phyloP scores from a whole-genome alignment of 305 asterid species.

The Nicotiana rustica region DNA sequence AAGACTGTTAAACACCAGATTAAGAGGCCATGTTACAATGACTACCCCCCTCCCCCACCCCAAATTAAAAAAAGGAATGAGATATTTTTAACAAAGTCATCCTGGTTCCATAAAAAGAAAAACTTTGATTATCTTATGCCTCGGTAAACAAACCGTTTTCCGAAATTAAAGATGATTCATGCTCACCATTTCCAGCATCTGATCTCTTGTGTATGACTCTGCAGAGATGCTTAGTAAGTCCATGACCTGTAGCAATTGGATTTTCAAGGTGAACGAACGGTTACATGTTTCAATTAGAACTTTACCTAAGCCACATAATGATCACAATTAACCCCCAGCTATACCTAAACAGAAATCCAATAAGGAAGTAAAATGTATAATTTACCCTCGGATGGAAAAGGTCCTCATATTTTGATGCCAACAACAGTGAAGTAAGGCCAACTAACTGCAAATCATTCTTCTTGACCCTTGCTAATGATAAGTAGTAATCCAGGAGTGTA shows the following conservation, averaged over 20 bases:
- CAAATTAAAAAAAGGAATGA: no score
- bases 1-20: conserved; percentile 35
- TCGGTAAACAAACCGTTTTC: not conserved
- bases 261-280: conserved; percentile 21
- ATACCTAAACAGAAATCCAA: not conserved
- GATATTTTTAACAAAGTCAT: not conserved
- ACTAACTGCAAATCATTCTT: conserved; percentile 88
- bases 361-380: conserved; percentile 23
- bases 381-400: conserved; percentile 94
- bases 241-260: conserved; percentile 58
- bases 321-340: conserved; percentile 16
- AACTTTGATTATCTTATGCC: not conserved
- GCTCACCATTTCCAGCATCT: conserved; percentile 88
- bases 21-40: not conserved
- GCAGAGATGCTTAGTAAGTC: conserved; percentile 88
- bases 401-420: conserved; percentile 97
- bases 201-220: conserved; percentile 78
- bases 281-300: conserved; percentile 15
- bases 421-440: conserved; percentile 90
- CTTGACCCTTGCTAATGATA: conserved; percentile 71
- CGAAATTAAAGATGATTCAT: conserved; percentile 17
- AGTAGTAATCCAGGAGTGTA: conserved; percentile 75
- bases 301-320: conserved; percentile 10
- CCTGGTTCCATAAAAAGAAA: not conserved
- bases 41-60: not conserved